phyloP scores from a whole-genome alignment of 1,139 yeast genomes.

The Geotrichum candidum region DNA sequence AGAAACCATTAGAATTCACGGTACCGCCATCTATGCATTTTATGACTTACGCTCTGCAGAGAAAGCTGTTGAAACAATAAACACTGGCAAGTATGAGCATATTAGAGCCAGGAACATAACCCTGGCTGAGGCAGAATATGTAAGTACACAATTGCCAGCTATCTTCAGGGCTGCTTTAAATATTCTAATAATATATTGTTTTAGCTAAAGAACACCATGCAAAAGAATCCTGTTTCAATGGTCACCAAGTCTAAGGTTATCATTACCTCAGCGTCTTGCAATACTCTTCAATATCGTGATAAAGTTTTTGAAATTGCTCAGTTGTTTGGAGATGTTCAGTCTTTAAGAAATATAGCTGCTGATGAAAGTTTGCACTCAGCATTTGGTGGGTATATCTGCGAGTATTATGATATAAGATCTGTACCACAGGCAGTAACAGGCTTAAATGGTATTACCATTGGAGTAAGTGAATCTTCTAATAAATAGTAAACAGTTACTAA shows the following conservation, averaged over 20 bases:
- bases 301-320: slow-evolving; percentile 6
- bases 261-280: slow-evolving; percentile 4
- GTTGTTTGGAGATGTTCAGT: slow-evolving; percentile 7
- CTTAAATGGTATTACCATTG: slow-evolving; percentile 21
- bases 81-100: slow-evolving; percentile 2
- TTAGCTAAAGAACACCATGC: not conserved
- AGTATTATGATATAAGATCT: slow-evolving; percentile 36
- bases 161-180: not conserved
- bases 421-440: slow-evolving; percentile 29
- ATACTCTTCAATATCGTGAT: not conserved
- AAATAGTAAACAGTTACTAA: slow-evolving; percentile 4
- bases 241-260: slow-evolving; percentile 6
- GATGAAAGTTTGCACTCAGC: not conserved
- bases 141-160: not conserved
- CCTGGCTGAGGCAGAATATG: slow-evolving; percentile 7
- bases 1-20: not conserved
- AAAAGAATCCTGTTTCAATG: slow-evolving; percentile 8
- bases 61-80: slow-evolving; percentile 7
- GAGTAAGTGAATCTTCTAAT: slow-evolving; percentile 12
- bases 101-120: slow-evolving; percentile 4
- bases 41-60: slow-evolving; percentile 12
- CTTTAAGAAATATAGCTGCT: slow-evolving; percentile 4
- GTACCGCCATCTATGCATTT: slow-evolving; percentile 11
- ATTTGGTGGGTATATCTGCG: slow-evolving; percentile 27
- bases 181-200: not conserved